Evolutionary conservation across 257 asterid genomes (phyloP).

Genomic region (Nicotiana paniculata): DNA sequence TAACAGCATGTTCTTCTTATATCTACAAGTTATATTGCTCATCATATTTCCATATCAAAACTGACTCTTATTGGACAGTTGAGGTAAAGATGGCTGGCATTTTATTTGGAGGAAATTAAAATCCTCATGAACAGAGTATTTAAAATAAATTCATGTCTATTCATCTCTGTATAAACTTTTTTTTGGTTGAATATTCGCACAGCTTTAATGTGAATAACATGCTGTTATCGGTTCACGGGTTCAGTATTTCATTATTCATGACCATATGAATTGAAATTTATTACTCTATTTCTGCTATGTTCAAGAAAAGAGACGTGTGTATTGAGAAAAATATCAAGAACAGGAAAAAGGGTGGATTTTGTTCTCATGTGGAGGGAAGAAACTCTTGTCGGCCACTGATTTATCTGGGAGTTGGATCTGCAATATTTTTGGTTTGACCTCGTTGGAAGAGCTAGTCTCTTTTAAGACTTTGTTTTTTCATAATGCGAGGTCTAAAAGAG

Average conservation of each 20-base stretch:
- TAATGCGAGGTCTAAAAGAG: not conserved
- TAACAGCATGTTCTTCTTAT: not conserved
- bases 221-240: not conserved
- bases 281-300: slow-evolving; percentile 2
- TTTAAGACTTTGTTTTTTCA: not conserved
- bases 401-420: slow-evolving; percentile 1
- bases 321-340: slow-evolving; percentile 1
- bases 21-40: not conserved
- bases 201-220: not conserved
- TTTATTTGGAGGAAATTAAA: slow-evolving; percentile 30
- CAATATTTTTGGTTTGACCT: slow-evolving; percentile 23
- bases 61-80: not conserved
- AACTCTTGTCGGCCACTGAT: slow-evolving; percentile 54
- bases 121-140: not conserved
- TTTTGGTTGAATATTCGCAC: not conserved
- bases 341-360: slow-evolving; percentile 30
- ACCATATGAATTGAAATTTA: not conserved
- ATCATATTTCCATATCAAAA: not conserved
- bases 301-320: slow-evolving; percentile 18
- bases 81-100: slow-evolving; percentile 44
- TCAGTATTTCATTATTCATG: not conserved
- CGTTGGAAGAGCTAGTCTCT: slow-evolving; percentile 20
- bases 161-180: not conserved
- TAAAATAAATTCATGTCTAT: not conserved
- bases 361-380: slow-evolving; percentile 40